A percentile compares a stretch with the other conserved stretches of the same genome.
Conservation (phyloP, 2,329 filamentous ascomycete species). For the Sporothrix phasma region DNA sequence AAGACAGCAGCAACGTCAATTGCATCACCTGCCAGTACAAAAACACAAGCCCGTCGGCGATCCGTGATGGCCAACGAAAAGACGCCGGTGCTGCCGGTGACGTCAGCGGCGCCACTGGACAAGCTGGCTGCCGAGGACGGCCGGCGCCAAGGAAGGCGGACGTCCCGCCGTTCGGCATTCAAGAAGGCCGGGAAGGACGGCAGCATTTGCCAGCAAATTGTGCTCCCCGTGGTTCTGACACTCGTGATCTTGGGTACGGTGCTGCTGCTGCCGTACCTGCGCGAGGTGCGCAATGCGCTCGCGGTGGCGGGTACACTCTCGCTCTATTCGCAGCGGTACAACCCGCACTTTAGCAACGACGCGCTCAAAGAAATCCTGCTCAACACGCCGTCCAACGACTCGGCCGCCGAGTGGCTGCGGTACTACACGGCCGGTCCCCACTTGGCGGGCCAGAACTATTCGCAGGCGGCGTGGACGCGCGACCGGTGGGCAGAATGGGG, state of each 20-base stretch:
- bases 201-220: background rate
- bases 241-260: constrained; percentile 7
- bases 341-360: constrained; percentile 21
- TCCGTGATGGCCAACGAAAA: constrained; percentile 41
- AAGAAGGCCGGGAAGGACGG: background rate
- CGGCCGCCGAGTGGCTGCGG: constrained; percentile 59
- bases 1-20: background rate
- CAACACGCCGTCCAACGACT: constrained; percentile 46
- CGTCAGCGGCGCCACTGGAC: background rate
- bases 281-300: background rate
- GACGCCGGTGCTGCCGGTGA: constrained; percentile 43
- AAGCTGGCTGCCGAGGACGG: constrained; percentile 13
- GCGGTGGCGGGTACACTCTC: constrained; percentile 6
- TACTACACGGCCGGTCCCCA: constrained; percentile 73
- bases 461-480: constrained; percentile 62
- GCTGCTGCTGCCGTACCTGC: constrained; percentile 5
- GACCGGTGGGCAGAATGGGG: constrained; percentile 66
- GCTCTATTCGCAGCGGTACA: constrained; percentile 10
- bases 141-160: background rate
- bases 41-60: background rate
- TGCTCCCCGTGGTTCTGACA: constrained; percentile 1
- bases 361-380: constrained; percentile 48
- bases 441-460: constrained; percentile 66
- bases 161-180: too few relatives aligned
- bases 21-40: background rate